Base-by-base conservation (phyloP, 169 alveolate species). In the Amoebophrya sp. region DNA sequence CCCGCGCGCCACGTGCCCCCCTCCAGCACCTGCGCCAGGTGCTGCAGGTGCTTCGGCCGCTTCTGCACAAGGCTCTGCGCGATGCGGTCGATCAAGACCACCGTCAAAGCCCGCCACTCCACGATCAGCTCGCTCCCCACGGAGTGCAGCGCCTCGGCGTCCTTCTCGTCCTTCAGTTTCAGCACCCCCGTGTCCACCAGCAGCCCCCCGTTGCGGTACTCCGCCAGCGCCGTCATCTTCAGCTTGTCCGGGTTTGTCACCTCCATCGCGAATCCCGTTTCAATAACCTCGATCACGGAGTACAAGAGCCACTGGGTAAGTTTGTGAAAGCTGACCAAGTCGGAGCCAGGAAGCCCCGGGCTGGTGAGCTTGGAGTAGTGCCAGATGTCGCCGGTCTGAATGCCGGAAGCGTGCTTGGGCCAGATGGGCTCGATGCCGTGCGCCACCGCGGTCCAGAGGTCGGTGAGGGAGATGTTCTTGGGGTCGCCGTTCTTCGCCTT, bases 1-100 rank as follows among this genome's bases (percentile, higher is more conserved):
- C 89, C 89, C 31, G 89, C 89, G 1, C 39, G 58, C 89, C 89
- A 87, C 26, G 89, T 87, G 38, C 89, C 89, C 13, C 89, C 89
- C 89, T 87, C 89, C 58, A 87, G 89, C 50, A 38, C 89, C 34
- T 18, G 34, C n/a, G 39, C 10, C 34, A n/a, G 20, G 87, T 10
- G 31, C 87, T 18, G 10, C 31, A 58, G 7, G 39, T 23, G 78
- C 2, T 29, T 29, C 26, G 4, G 4, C 2, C 78, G 43, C 50
- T 87, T 87, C 40, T 39, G 2, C 50, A 1, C 20, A 34, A 87
- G 89, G 34, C 39, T 10, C 89, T 38, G 29, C 10, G 89, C 89
- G 58, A 87, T 10, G 38, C 5, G 38, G 43, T 87, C 89, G 16
- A 87, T 31, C 31, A 87, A 26, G 58, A 87, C 89, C 1, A 87